Evolutionary conservation across 208 protist species (phyloP).

Genomic region (Trypanosoma vivax): DNA sequence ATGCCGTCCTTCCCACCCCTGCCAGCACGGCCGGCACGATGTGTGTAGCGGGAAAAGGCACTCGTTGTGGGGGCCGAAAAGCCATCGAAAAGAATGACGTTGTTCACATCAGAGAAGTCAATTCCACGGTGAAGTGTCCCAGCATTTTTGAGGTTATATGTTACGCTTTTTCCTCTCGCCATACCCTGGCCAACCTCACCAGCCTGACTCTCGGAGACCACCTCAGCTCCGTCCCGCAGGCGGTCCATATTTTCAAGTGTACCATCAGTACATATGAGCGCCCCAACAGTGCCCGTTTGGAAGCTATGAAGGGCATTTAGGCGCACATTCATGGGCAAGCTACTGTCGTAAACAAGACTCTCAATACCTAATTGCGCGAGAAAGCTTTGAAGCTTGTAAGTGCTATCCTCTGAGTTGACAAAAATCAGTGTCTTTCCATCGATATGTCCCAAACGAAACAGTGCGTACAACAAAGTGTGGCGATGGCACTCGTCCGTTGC

Average conservation of each 20-base stretch:
- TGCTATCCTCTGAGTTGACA: constrained; percentile 90
- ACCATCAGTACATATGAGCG: constrained; percentile 95
- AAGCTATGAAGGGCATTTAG: constrained; percentile 93
- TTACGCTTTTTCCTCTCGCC: constrained; percentile 5
- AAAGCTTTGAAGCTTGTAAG: constrained; percentile 95
- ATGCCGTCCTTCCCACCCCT: constrained; percentile 84
- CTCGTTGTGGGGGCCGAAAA: constrained; percentile 71
- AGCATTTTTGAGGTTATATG: constrained; percentile 12
- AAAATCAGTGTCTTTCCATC: constrained; percentile 96
- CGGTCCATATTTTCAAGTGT: constrained; percentile 74
- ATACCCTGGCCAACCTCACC: too few species aligned
- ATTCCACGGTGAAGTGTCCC: constrained; percentile 92
- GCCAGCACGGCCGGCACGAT: constrained; percentile 93
- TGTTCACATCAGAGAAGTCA: constrained; percentile 94
- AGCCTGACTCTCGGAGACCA: too few species aligned
- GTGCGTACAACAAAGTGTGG: constrained; percentile 92
- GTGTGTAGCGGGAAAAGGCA: constrained; percentile 91
- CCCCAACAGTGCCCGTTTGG: constrained; percentile 92
- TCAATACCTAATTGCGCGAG: constrained; percentile 92
- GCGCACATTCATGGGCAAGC: constrained; percentile 94
- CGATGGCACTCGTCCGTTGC: constrained; percentile 87
- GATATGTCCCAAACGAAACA: constrained; percentile 91
- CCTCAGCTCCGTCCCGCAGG: constrained; percentile 34
- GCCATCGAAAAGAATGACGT: constrained; percentile 97
- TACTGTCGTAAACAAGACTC: constrained; percentile 92